Base-by-base conservation (phyloP, 495 filamentous ascomycete genomes). In the Aspergillus carlsbadensis region DNA sequence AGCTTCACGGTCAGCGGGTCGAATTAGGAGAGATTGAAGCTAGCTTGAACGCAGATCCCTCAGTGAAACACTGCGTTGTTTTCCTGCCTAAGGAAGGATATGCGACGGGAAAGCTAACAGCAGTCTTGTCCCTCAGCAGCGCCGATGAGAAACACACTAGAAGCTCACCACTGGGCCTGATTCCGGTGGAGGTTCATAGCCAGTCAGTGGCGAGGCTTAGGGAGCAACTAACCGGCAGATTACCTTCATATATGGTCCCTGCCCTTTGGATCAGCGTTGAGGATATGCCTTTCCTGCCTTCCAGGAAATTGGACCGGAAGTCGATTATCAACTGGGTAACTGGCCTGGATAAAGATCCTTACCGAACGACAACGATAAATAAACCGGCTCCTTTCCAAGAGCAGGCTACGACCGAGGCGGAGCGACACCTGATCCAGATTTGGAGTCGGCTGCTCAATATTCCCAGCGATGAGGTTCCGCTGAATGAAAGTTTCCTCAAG, bases 181-280 rank as follows among this genome's bases (percentile, higher is more conserved):
- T 35, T 7, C 34, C 46, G n/a, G 1, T 15, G 8, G 46, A 36
- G n/a, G n/a, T 36, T 3, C 14, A 11, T 7, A 10, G 34, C 14
- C 29, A 36, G 29, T 8, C 11, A 11, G 17, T 49, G 3, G 14
- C n/a, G n/a, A 18, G 11, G 2, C 6, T 36, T 3, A 34, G 31
- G 10, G 65, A 77, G 15, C 59, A 68, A 29, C 54, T 78, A 8
- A 60, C 64, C 0, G 36, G 55, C 11, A 62, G 61, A 1, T 61
- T 83, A 2, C 79, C 81, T 4, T 63, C 66, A 35, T 84, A 84
- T 57, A 87, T 87, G 82, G 70, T 85, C 3, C 84, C 82, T 2
- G 57, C 70, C 1, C 48, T 81, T 14, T 84, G 78, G 65, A 39
- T 85, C 2, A 76, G 75, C 24, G 69, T 84, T 3, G 65, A 77